Base-by-base conservation (phyloP, 805 yeast species). In the Tetrapisispora iriomotensis region DNA sequence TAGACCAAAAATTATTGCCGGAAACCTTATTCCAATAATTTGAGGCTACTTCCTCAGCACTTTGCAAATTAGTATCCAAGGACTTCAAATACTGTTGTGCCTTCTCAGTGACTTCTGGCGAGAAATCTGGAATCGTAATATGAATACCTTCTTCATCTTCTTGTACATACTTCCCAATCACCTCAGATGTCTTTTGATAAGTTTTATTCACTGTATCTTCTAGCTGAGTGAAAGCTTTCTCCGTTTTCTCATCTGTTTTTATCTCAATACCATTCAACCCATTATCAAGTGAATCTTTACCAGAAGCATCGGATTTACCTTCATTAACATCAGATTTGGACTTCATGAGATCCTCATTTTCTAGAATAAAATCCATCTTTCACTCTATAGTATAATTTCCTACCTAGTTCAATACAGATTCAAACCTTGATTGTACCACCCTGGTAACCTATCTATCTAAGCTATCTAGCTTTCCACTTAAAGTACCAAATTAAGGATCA, bases 1-100 rank as follows among this genome's bases (percentile, higher is more conserved):
- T 41, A 6, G 59, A 52, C 62, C 60, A 56, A 37, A 56, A 57
- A 5, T 50, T 46, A 25, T 50, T 42, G 7, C 40, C 45, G 2
- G 58, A 45, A 8, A 56, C 53, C 27, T 49, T 53, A 12, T 44
- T 45, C 64, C 64, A 59, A 36, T 56, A 59, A 9, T 48, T 46
- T n/a, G 79, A 73, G 0, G 94, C 88, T 24, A 70, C 61, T 37
- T 71, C 72, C 56, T 88, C 96, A 7, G 85, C 77, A 38, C 67
- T 67, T 48, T 83, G 95, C 34, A 88, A 66, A 48, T 77, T 79
- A 46, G 73, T 63, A 57, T 87, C 96, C 44, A 88, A 67, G 7
- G 74, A 72, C 45, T 84, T 88, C 36, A 87, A 65, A 37, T 72
- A 75, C 34, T 68, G 70, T 48, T 82, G 85, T 7, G 87, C 78